Conservation (phyloP, 176 grass and related monocot species). For the Lolium perenne region DNA sequence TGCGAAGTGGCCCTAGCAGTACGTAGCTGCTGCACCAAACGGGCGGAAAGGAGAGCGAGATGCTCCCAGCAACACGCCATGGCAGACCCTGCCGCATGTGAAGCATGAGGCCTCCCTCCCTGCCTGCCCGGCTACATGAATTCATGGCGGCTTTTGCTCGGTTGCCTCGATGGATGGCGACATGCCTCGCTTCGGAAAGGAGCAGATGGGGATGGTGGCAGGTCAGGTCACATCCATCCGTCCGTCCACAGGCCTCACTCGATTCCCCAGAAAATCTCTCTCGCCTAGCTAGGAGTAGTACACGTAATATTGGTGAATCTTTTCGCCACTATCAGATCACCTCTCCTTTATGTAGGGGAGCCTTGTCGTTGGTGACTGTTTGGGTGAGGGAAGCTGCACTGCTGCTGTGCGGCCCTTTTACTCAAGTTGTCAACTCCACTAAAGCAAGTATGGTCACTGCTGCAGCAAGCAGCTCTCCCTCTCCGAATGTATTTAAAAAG, state of each 20-base stretch:
- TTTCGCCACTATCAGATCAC: slow-evolving; percentile 8
- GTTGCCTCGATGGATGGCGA: slow-evolving; percentile 19
- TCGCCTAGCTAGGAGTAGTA: neutral
- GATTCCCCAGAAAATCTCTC: neutral
- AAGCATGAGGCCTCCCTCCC: neutral
- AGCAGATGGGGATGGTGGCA: neutral
- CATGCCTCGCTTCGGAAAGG: slow-evolving; percentile 45
- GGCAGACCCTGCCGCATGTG: slow-evolving; percentile 28
- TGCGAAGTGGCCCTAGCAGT: neutral
- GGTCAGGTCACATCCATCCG: slow-evolving; percentile 39
- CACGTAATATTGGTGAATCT: slow-evolving; percentile 6
- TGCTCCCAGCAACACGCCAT: slow-evolving; percentile 35
- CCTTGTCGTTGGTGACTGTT: neutral
- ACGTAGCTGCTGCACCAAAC: neutral
- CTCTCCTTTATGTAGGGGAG: neutral
- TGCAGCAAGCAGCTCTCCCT: neutral
- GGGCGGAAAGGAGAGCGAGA: neutral
- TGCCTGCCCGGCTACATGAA: neutral
- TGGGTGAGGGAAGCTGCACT: neutral
- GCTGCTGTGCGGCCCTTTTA: neutral
- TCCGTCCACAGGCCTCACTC: neutral
- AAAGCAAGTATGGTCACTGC: neutral
- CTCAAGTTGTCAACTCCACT: slow-evolving; percentile 11
- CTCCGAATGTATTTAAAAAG: too few species aligned
- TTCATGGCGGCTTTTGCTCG: slow-evolving; percentile 21